phyloP scores from a whole-genome alignment of 1,139 yeast species.

The Blastobotrys proliferans region DNA sequence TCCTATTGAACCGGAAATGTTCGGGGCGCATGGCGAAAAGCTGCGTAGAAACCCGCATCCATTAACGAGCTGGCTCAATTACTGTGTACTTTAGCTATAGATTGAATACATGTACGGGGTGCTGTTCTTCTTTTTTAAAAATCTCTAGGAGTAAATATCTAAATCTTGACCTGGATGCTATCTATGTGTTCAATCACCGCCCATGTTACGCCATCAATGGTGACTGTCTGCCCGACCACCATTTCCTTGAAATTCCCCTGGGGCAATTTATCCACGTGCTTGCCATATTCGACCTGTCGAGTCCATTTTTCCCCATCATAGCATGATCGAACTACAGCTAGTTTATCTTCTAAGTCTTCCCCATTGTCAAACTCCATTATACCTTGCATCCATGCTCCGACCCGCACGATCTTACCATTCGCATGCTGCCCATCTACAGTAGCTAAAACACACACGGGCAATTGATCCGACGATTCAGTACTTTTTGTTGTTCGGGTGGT shows the following conservation, averaged over 20 bases:
- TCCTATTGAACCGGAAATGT: background rate
- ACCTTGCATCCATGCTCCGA: slow-evolving; percentile 25
- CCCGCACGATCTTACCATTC: slow-evolving; percentile 23
- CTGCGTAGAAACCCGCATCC: slow-evolving; percentile 2
- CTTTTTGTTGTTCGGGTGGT: slow-evolving; percentile 33
- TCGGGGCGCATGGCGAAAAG: slow-evolving; percentile 3
- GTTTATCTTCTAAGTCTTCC: slow-evolving; percentile 8
- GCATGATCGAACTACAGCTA: slow-evolving; percentile 17
- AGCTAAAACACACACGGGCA: slow-evolving; percentile 18
- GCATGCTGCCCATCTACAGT: slow-evolving; percentile 15
- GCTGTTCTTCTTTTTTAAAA: background rate
- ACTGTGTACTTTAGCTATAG: slow-evolving; percentile 4
- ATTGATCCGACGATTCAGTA: background rate
- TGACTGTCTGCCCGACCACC: slow-evolving; percentile 14
- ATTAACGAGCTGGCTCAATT: slow-evolving; percentile 10
- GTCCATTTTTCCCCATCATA: slow-evolving; percentile 14
- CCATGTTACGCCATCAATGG: slow-evolving; percentile 15
- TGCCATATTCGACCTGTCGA: slow-evolving; percentile 6
- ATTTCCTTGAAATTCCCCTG: background rate
- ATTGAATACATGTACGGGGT: background rate
- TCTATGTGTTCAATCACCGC: slow-evolving; percentile 15
- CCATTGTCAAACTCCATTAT: slow-evolving; percentile 14
- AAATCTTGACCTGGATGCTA: background rate
- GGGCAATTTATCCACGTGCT: background rate
- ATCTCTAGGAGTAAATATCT: background rate